Conservation (phyloP, 2,329 filamentous ascomycete species). For the Penicillium verrucosum region DNA sequence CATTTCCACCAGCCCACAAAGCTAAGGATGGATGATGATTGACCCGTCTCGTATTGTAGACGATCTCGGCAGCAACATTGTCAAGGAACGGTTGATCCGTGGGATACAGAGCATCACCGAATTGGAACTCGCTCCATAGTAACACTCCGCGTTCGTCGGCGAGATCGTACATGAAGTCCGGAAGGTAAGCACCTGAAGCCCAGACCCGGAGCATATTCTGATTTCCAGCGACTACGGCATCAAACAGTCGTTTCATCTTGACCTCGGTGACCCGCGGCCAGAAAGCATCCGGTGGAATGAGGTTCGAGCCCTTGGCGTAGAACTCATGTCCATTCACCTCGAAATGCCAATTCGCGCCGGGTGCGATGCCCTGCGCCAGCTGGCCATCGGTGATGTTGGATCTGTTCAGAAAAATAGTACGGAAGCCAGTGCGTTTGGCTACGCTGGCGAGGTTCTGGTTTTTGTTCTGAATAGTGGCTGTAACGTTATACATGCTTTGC, state of each 20-base stretch:
- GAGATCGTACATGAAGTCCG: slow-evolving; percentile 61
- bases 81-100: slow-evolving; percentile 53
- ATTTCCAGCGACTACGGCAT: slow-evolving; percentile 55
- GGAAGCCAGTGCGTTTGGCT: slow-evolving; percentile 57
- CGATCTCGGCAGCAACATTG: slow-evolving; percentile 55
- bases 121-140: slow-evolving; percentile 63
- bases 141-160: slow-evolving; percentile 61
- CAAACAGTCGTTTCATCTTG: slow-evolving; percentile 53
- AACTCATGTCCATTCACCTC: slow-evolving; percentile 63
- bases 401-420: slow-evolving; percentile 60
- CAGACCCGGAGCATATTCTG: slow-evolving; percentile 65
- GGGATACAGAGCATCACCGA: slow-evolving; percentile 60
- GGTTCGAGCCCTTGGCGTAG: slow-evolving; percentile 63
- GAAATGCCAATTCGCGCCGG: slow-evolving; percentile 62
- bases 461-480: slow-evolving; percentile 46
- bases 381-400: slow-evolving; percentile 54
- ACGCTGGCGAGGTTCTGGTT: slow-evolving; percentile 43
- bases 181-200: slow-evolving; percentile 59
- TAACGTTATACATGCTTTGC: slow-evolving; percentile 58
- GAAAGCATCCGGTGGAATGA: slow-evolving; percentile 62
- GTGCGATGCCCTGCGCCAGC: slow-evolving; percentile 53
- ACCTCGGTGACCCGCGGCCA: slow-evolving; percentile 58
- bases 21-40: slow-evolving; percentile 60
- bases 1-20: slow-evolving; percentile 57
- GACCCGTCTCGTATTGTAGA: slow-evolving; percentile 59